phyloP scores from a whole-genome alignment of 495 filamentous ascomycete species.

The Cercophora sp. region DNA sequence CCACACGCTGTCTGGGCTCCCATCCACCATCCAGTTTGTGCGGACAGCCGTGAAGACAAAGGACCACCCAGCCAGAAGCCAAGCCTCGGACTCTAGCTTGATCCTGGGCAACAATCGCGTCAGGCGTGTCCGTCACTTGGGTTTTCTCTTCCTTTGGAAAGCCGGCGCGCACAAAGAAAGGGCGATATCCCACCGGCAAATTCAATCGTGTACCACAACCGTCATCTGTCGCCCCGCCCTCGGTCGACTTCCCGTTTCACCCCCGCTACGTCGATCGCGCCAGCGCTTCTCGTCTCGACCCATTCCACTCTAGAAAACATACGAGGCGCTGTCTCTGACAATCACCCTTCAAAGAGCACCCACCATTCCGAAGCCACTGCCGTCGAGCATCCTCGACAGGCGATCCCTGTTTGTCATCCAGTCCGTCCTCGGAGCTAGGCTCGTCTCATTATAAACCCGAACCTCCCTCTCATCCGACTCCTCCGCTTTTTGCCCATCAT shows the following conservation, averaged over 20 bases:
- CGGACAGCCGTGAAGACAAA: slow-evolving; percentile 2
- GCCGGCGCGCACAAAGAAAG: slow-evolving; percentile 13
- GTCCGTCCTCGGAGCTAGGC: slow-evolving; percentile 4
- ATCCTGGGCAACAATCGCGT: slow-evolving; percentile 8
- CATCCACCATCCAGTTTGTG: background rate
- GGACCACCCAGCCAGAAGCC: background rate
- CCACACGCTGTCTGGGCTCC: background rate
- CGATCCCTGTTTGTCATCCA: slow-evolving; percentile 6
- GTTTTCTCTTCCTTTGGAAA: background rate
- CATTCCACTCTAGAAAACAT: slow-evolving; percentile 25
- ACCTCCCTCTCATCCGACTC: background rate
- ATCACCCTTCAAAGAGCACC: background rate
- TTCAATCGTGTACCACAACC: slow-evolving; percentile 11
- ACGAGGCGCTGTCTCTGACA: slow-evolving; percentile 16
- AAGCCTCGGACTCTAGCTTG: background rate
- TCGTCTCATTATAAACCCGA: background rate
- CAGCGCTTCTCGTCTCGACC: slow-evolving; percentile 22
- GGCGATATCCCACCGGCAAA: slow-evolving; percentile 4
- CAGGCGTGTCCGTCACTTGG: slow-evolving; percentile 19
- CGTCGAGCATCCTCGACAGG: slow-evolving; percentile 3
- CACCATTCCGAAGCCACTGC: slow-evolving; percentile 9
- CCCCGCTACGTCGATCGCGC: slow-evolving; percentile 12
- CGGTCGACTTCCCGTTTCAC: slow-evolving; percentile 22
- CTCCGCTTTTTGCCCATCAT: slow-evolving; percentile 25
- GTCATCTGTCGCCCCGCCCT: slow-evolving; percentile 24